Percentiles rank a stretch among this genome's conserved stretches.
phyloP scores from a whole-genome alignment of 768 basidiomycete species.

The Collybia sordida region DNA sequence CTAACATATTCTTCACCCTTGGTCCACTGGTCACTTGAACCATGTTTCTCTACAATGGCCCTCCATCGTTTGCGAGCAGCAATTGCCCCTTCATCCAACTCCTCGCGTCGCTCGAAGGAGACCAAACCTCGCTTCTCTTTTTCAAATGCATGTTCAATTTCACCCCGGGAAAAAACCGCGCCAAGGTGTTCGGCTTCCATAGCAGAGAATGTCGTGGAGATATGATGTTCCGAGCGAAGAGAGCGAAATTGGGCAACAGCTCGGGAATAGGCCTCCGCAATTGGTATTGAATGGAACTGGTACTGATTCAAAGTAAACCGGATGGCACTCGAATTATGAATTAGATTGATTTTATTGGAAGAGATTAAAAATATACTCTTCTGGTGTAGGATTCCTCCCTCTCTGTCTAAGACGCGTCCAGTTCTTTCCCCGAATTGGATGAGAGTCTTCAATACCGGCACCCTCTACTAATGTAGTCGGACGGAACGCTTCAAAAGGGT shows the following conservation, averaged over 20 bases:
- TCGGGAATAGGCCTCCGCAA: slow-evolving; percentile 77
- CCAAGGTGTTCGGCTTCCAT: slow-evolving; percentile 82
- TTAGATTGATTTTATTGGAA: slow-evolving; percentile 10
- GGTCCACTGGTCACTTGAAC: slow-evolving; percentile 59
- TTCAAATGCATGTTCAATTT: slow-evolving; percentile 59
- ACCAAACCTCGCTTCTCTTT: slow-evolving; percentile 63
- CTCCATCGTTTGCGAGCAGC: slow-evolving; percentile 79
- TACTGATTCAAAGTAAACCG: slow-evolving; percentile 81
- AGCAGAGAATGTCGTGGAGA: slow-evolving; percentile 72
- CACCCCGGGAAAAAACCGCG: slow-evolving; percentile 56
- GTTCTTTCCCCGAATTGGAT: slow-evolving; percentile 52
- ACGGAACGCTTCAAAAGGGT: slow-evolving; percentile 93
- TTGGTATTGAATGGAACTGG: slow-evolving; percentile 55
- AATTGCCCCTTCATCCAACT: slow-evolving; percentile 57
- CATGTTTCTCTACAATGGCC: slow-evolving; percentile 51
- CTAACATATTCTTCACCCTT: slow-evolving; percentile 70
- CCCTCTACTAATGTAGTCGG: slow-evolving; percentile 76
- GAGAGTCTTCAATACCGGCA: slow-evolving; percentile 51
- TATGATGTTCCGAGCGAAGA: slow-evolving; percentile 81
- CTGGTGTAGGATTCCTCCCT: slow-evolving; percentile 78
- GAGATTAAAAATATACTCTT: slow-evolving; percentile 68
- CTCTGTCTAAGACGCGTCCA: slow-evolving; percentile 86
- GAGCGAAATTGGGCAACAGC: slow-evolving; percentile 87
- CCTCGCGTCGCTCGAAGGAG: slow-evolving; percentile 55
- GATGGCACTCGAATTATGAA: slow-evolving; percentile 55